These are phyloP conservation scores for Phytophthora colocasiae DNA, from an alignment of 352 stramenopile genomes.

Conservation along the genomic window DNA sequence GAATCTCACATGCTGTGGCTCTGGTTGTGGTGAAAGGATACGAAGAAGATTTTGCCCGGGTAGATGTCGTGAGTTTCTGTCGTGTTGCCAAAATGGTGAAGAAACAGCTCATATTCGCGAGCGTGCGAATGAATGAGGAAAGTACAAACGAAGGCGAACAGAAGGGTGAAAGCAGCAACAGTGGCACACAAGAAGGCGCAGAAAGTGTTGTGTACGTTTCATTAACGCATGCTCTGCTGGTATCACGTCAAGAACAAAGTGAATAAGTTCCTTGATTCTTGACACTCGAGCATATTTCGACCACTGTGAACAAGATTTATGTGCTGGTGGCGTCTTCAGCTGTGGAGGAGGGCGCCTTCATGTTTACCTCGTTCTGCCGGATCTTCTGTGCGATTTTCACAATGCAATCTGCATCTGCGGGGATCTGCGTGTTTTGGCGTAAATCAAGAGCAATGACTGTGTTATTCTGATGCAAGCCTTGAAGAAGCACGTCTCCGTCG, in stretches of 20 bases:
- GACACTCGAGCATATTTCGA: neutral
- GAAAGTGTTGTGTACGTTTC: slow-evolving; percentile 59
- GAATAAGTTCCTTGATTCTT: slow-evolving; percentile 16
- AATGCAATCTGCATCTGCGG: slow-evolving; percentile 59
- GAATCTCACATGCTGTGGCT: slow-evolving; percentile 50
- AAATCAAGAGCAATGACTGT: slow-evolving; percentile 75
- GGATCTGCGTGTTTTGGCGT: slow-evolving; percentile 79
- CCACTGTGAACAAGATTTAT: neutral
- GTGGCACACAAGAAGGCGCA: neutral
- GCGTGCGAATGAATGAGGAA: slow-evolving; percentile 22
- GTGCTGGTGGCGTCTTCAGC: slow-evolving; percentile 3
- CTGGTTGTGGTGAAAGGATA: slow-evolving; percentile 62
- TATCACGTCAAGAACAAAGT: slow-evolving; percentile 43
- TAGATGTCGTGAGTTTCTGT: slow-evolving; percentile 70
- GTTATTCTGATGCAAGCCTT: slow-evolving; percentile 69
- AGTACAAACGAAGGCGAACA: neutral
- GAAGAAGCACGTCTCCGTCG: slow-evolving; percentile 63
- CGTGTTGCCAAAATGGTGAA: slow-evolving; percentile 82
- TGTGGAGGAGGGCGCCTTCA: slow-evolving; percentile 38
- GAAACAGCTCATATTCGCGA: slow-evolving; percentile 67
- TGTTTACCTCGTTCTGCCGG: slow-evolving; percentile 75
- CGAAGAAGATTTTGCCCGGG: slow-evolving; percentile 46
- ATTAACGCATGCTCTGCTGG: slow-evolving; percentile 66
- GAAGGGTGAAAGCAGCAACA: neutral
- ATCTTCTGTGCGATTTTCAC: slow-evolving; percentile 78